phyloP scores from a whole-genome alignment of 2,329 filamentous ascomycete genomes.

The Colletotrichum viniferum region DNA sequence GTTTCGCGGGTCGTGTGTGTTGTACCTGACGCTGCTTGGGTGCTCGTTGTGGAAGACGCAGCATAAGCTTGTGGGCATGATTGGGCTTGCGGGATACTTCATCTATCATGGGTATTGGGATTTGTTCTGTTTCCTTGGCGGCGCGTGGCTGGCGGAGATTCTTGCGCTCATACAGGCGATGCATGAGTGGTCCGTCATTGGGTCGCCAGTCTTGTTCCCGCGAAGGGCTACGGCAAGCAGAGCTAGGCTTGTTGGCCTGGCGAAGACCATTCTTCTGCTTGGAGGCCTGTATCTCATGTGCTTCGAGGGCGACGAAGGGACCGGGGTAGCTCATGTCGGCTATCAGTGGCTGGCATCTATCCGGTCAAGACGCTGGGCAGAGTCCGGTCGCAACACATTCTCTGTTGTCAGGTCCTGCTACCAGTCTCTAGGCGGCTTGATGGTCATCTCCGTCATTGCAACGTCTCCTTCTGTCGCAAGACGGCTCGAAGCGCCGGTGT shows the following conservation, averaged over 20 bases:
- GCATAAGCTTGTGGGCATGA: background rate
- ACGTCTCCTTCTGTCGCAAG: background rate
- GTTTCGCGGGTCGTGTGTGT: background rate
- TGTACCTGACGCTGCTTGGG: background rate
- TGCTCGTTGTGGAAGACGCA: background rate
- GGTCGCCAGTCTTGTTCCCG: background rate
- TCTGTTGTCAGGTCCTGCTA: background rate
- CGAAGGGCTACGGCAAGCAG: background rate
- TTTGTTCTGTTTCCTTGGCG: background rate
- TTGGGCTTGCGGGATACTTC: background rate
- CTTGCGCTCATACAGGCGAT: background rate
- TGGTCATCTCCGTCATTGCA: background rate
- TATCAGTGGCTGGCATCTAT: background rate
- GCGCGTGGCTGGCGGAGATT: background rate
- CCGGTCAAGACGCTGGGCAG: background rate
- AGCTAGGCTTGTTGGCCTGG: background rate
- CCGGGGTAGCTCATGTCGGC: background rate
- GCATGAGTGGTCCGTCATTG: background rate
- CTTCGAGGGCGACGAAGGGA: background rate
- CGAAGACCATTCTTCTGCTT: background rate
- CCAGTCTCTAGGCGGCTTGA: background rate
- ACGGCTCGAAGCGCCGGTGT: background rate
- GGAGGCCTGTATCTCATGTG: background rate
- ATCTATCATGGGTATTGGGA: background rate
- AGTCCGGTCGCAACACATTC: background rate